These are phyloP conservation scores for Celoporthe dispersa DNA, from an alignment of 2,329 filamentous ascomycete genomes.

Conservation along the genomic window DNA sequence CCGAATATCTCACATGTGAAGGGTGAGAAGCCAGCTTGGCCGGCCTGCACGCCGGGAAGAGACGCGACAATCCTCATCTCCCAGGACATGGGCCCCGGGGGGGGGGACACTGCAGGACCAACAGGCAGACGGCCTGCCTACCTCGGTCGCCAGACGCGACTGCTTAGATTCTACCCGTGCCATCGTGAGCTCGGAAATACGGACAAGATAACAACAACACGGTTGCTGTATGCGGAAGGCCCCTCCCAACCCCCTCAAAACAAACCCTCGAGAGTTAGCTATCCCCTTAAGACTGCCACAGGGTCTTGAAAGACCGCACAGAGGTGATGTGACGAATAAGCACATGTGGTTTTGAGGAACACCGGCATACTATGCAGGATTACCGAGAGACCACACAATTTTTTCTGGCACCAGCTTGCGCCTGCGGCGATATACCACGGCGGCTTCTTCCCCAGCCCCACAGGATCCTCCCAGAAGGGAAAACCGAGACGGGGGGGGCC, in stretches of 20 bases:
- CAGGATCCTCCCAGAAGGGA: conserved; percentile 8
- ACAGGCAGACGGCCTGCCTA: neutral
- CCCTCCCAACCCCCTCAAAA: neutral
- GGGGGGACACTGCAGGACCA: neutral
- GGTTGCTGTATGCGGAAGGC: neutral
- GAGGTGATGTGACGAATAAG: neutral
- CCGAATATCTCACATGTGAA: neutral
- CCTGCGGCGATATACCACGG: neutral
- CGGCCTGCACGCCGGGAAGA: neutral
- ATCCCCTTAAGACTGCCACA: neutral
- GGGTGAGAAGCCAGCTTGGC: neutral
- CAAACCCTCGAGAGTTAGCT: neutral
- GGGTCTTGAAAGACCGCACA: neutral
- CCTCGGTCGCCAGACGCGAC: neutral
- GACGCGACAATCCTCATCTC: neutral
- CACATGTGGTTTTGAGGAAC: neutral
- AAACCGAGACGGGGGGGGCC: conserved; percentile 6
- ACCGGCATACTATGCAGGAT: neutral
- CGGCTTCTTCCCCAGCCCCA: conserved; percentile 2
- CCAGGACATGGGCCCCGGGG: neutral
- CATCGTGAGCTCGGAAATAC: conserved; percentile 6
- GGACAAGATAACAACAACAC: neutral
- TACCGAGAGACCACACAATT: neutral
- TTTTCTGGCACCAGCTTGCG: neutral
- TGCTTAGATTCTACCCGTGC: neutral